These are phyloP conservation scores for Paecilomyces fulvus DNA, from an alignment of 2,329 filamentous ascomycete species.

Conservation along the genomic window DNA sequence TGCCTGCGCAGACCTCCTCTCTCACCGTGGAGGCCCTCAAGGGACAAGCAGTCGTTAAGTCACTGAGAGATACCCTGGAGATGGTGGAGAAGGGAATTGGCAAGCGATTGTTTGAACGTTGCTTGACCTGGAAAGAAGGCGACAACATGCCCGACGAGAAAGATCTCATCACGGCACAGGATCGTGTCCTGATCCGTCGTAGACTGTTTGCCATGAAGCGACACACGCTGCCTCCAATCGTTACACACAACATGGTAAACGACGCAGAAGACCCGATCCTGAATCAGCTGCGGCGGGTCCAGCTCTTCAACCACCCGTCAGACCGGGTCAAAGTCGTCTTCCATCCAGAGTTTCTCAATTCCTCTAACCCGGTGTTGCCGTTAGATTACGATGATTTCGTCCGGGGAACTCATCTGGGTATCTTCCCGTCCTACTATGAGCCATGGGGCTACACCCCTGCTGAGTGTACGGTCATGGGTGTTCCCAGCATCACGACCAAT, in stretches of 20 bases:
- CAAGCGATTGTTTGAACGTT: slow-evolving; percentile 88
- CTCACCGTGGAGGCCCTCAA: slow-evolving; percentile 92
- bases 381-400: slow-evolving; percentile 99
- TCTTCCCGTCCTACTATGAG: slow-evolving; percentile 98
- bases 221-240: slow-evolving; percentile 79
- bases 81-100: slow-evolving; percentile 90
- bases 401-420: slow-evolving; percentile 86
- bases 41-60: slow-evolving; percentile 96
- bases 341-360: slow-evolving; percentile 96
- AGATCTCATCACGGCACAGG: slow-evolving; percentile 83
- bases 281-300: slow-evolving; percentile 90
- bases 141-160: slow-evolving; percentile 92
- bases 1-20: slow-evolving; percentile 93
- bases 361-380: slow-evolving; percentile 86
- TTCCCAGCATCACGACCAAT: slow-evolving; percentile 96
- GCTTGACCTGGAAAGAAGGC: slow-evolving; percentile 90
- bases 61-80: slow-evolving; percentile 82
- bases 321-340: slow-evolving; percentile 97
- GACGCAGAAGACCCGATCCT: slow-evolving; percentile 88
- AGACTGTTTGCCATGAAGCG: slow-evolving; percentile 96
- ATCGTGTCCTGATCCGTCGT: slow-evolving; percentile 84
- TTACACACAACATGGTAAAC: slow-evolving; percentile 98
- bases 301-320: slow-evolving; percentile 91
- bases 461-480: slow-evolving; percentile 98
- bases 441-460: slow-evolving; percentile 98